Base-by-base conservation (phyloP, 2,329 filamentous ascomycete species). In the Botrytis byssoidea region DNA sequence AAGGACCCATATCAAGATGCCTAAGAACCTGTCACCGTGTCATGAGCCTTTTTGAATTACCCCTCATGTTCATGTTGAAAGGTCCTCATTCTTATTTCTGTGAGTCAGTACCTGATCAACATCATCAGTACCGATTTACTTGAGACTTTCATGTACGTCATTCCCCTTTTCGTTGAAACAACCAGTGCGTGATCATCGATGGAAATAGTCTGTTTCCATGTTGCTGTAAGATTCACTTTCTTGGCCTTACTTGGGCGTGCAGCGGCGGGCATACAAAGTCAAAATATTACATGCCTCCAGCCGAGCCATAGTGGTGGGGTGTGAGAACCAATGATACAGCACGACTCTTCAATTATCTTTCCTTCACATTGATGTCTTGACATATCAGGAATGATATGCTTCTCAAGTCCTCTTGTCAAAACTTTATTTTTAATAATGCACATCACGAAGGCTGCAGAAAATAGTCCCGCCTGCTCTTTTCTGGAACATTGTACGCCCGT, bases 41-140 rank as follows among this genome's bases (percentile, higher is more conserved):
- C 66, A 68, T 48, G 66, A 57, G 66, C 29, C 48, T 32, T 22
- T 51, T 48, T 14, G 22, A 57, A 68, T 57, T 68, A 68, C 66
- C 66, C 66, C 66, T 68, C 66, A 68, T 57, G 66, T 68, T 68
- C 66, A 42, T 68, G 16, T 16, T 55, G 48, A 42, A 57, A 55
- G 48, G 42, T 57, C 42, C 16, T 32, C 20, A n/a, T 42, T 48
- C 12, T 48, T 8, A 66, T 25, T 18, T 44, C 22, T 35, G 46
- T 67, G 46, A n/a, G 25, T 68, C 48, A 68, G 48, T 68, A 68
- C 66, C 66, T 68, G 66, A 68, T 55, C 35, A 68, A 42, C 48
- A 57, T 32, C 66, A 5, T 32, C 32, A 68, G 35, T 16, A 68
- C 55, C 48, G 35, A 22, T 57, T 55, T 55, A 42, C 35, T 68